Evolutionary conservation across 2,329 filamentous ascomycete genomes (phyloP).

Genomic region (Diaporthe humulicola): DNA sequence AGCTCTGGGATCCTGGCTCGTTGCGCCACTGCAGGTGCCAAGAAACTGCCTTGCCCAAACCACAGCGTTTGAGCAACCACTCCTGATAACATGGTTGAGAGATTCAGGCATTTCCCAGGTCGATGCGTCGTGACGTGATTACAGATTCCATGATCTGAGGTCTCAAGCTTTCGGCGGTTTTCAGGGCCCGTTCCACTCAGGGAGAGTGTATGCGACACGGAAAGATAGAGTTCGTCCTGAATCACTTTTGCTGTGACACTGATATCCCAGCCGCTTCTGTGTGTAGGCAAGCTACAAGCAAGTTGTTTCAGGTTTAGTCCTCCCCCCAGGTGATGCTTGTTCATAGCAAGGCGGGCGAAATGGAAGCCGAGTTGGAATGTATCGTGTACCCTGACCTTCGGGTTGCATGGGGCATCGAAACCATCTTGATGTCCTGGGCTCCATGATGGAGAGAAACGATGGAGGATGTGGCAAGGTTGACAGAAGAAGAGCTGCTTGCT

Average conservation of each 20-base stretch:
- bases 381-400: not conserved
- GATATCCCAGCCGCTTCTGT: not conserved
- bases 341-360: not conserved
- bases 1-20: not conserved
- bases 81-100: not conserved
- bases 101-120: not conserved
- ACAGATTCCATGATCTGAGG: not conserved
- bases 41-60: no score
- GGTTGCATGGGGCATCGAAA: not conserved
- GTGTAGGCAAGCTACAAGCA: not conserved
- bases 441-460: not conserved
- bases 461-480: not conserved
- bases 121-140: not conserved
- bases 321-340: not conserved
- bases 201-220: not conserved
- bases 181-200: not conserved
- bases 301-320: not conserved
- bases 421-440: not conserved
- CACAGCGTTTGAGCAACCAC: not conserved
- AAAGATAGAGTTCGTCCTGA: conserved; percentile 18
- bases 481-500: conserved; percentile 4
- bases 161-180: not conserved
- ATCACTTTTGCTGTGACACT: not conserved
- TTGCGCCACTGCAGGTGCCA: not conserved
- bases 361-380: not conserved